These are phyloP conservation scores for Cytauxzoon felis DNA, from an alignment of 169 alveolate genomes.

Conservation along the genomic window DNA sequence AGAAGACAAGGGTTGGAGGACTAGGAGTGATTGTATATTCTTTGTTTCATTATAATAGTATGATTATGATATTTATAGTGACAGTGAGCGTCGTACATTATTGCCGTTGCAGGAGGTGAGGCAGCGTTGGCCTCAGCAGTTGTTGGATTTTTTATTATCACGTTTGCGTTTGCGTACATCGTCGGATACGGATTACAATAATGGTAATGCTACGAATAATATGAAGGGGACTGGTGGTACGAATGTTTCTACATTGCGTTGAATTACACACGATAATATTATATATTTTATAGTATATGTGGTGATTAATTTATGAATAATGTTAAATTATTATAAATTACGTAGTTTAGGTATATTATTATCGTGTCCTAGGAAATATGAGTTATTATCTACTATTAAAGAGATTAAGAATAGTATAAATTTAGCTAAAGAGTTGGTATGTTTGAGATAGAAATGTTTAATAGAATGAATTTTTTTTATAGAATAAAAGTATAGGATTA, in stretches of 20 bases:
- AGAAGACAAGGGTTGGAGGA: too few species aligned
- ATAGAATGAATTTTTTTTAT: too few species aligned
- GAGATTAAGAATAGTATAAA: constrained; percentile 18
- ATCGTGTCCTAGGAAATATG: constrained; percentile 50
- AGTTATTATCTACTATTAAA: constrained; percentile 25
- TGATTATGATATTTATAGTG: constrained; percentile 12
- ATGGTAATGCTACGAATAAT: too few species aligned
- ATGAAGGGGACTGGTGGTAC: too few species aligned
- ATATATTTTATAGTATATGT: too few species aligned
- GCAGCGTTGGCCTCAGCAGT: constrained; percentile 64
- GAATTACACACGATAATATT: too few species aligned
- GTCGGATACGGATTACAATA: neutral
- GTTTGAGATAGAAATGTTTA: neutral
- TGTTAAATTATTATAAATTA: too few species aligned
- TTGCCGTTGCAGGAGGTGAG: constrained; percentile 60
- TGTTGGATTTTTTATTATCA: constrained; percentile 56
- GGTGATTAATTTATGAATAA: too few species aligned
- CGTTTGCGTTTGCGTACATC: constrained; percentile 50
- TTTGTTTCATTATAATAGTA: neutral
- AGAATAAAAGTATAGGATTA: constrained; percentile 17
- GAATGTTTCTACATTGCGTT: too few species aligned
- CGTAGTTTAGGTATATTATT: constrained; percentile 21
- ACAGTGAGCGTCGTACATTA: constrained; percentile 49
- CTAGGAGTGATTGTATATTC: too few species aligned
- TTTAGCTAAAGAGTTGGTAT: constrained; percentile 30